Evolutionary conservation across 306 rosid species (phyloP).

Genomic region (Medicago arabica): DNA sequence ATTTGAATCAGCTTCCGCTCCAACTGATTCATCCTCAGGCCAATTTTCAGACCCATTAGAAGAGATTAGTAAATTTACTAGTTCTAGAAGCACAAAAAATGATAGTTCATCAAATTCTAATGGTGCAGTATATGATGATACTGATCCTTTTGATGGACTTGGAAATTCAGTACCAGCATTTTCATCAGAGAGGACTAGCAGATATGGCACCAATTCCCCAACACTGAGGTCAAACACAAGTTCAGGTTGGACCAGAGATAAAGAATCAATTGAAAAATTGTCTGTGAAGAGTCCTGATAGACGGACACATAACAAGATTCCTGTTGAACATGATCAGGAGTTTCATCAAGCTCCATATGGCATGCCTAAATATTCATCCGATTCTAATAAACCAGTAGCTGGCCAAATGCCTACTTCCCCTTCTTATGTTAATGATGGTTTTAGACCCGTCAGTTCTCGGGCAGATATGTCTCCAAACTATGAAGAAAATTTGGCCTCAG

Average conservation of each 20-base stretch:
- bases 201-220: slow-evolving; percentile 59
- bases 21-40: slow-evolving; percentile 51
- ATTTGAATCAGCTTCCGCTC: slow-evolving; percentile 55
- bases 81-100: slow-evolving; percentile 61
- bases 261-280: slow-evolving; percentile 58
- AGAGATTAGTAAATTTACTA: slow-evolving; percentile 69
- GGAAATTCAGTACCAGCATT: slow-evolving; percentile 74
- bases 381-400: slow-evolving; percentile 58
- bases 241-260: slow-evolving; percentile 56
- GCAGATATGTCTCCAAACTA: slow-evolving; percentile 60
- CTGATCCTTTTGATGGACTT: slow-evolving; percentile 79
- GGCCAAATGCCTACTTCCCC: slow-evolving; percentile 69
- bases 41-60: slow-evolving; percentile 68
- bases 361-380: slow-evolving; percentile 64
- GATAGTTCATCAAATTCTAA: slow-evolving; percentile 57
- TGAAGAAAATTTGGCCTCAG: slow-evolving; percentile 65
- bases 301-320: slow-evolving; percentile 56
- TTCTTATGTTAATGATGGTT: slow-evolving; percentile 52
- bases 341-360: slow-evolving; percentile 66
- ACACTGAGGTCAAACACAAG: slow-evolving; percentile 55
- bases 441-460: slow-evolving; percentile 51
- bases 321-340: slow-evolving; percentile 60
- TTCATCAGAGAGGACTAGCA: slow-evolving; percentile 67
- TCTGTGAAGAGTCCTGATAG: slow-evolving; percentile 67
- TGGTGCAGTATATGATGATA: slow-evolving; percentile 64